Percentiles rank a stretch among this genome's conserved stretches.
These are phyloP conservation scores for Aspergillus bertholletiae DNA, from an alignment of 495 filamentous ascomycete genomes.

Conservation along the genomic window DNA sequence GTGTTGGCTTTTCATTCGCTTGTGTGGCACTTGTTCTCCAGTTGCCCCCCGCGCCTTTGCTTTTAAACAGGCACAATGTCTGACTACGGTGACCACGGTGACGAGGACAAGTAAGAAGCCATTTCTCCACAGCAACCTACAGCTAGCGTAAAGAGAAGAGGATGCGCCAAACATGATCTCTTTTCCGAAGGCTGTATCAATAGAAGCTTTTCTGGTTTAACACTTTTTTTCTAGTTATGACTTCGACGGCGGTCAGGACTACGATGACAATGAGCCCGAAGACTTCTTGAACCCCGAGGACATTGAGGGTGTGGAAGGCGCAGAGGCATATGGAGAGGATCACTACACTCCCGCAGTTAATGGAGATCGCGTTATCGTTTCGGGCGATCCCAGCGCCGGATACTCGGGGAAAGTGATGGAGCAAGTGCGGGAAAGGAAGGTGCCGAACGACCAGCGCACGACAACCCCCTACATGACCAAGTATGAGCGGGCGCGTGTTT, in stretches of 20 bases:
- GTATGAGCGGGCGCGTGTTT: constrained; percentile 89
- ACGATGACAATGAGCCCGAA: constrained; percentile 64
- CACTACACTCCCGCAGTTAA: constrained; percentile 44
- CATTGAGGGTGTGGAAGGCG: constrained; percentile 33
- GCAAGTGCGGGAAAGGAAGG: constrained; percentile 80
- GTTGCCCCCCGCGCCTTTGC: constrained; percentile 2
- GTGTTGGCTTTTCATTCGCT: constrained; percentile 18
- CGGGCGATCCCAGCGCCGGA: constrained; percentile 71
- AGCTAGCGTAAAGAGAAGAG: neutral
- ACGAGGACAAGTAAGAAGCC: constrained; percentile 49
- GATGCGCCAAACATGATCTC: constrained; percentile 10
- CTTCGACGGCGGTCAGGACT: constrained; percentile 56
- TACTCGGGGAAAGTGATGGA: constrained; percentile 49
- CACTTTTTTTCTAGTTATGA: constrained; percentile 40
- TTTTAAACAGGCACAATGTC: constrained; percentile 59
- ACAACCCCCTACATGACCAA: constrained; percentile 99
- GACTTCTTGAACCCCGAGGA: constrained; percentile 49
- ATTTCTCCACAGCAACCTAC: constrained; percentile 5
- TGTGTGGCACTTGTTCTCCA: constrained; percentile 15
- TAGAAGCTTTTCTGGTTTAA: constrained; percentile 16
- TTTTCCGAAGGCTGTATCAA: neutral
- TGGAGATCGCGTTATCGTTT: constrained; percentile 61
- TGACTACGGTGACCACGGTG: constrained; percentile 74
- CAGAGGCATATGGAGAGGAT: constrained; percentile 51
- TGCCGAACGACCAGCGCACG: constrained; percentile 79